These are phyloP conservation scores for Fusarium nygamai DNA, from an alignment of 2,329 filamentous ascomycete species.

Conservation along the genomic window DNA sequence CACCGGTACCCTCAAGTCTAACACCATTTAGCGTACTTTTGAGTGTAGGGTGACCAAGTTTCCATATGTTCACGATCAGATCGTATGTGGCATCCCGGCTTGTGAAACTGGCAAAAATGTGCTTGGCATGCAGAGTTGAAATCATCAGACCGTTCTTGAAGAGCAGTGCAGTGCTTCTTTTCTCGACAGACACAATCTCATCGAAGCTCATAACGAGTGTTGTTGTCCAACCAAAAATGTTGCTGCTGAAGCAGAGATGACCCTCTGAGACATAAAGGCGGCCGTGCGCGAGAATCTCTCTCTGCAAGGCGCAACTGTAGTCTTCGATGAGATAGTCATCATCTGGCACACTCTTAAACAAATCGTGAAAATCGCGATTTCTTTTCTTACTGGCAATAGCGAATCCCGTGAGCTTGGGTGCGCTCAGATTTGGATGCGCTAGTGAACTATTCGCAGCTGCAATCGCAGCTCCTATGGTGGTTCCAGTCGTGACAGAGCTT, in stretches of 20 bases:
- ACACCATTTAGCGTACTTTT: constrained; percentile 93
- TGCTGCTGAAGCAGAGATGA: constrained; percentile 98
- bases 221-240: constrained; percentile 97
- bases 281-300: constrained; percentile 94
- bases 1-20: constrained; percentile 80
- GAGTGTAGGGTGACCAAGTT: constrained; percentile 90
- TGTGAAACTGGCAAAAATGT: constrained; percentile 94
- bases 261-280: constrained; percentile 96
- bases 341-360: constrained; percentile 97
- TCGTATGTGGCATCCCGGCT: constrained; percentile 97
- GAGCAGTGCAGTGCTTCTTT: constrained; percentile 92
- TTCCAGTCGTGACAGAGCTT: constrained; percentile 77
- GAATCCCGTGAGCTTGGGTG: constrained; percentile 89
- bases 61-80: constrained; percentile 97
- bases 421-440: constrained; percentile 69
- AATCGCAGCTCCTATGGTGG: constrained; percentile 76
- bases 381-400: constrained; percentile 96
- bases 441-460: constrained; percentile 75
- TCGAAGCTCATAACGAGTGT: constrained; percentile 98
- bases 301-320: constrained; percentile 94
- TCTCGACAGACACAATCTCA: constrained; percentile 96
- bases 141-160: constrained; percentile 99
- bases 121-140: constrained; percentile 92
- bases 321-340: constrained; percentile 99
- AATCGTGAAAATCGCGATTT: constrained; percentile 91